Percentiles rank a stretch among this genome's conserved stretches.
Conservation (phyloP, 164 flowering plant genomes). For the Annona cherimola region DNA sequence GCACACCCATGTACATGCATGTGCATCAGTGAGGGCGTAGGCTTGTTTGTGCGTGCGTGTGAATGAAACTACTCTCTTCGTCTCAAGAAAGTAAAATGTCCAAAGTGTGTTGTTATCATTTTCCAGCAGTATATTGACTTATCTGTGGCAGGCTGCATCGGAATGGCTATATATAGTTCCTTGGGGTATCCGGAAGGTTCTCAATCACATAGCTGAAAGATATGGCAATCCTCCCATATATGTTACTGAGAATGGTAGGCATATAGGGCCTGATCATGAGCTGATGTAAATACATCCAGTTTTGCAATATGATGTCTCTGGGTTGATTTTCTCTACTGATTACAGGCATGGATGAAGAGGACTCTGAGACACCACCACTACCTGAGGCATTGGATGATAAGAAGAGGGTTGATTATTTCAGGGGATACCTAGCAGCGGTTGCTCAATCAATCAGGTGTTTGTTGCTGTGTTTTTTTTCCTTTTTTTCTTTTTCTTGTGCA, state of each 20-base stretch:
- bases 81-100: background rate
- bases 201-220: conserved; percentile 51
- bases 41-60: background rate
- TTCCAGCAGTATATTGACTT: background rate
- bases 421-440: conserved; percentile 71
- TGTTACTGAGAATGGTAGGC: conserved; percentile 76
- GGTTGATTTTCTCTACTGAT: background rate
- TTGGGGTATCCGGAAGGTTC: conserved; percentile 76
- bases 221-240: conserved; percentile 62
- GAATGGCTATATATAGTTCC: conserved; percentile 91
- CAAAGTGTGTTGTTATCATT: background rate
- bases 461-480: background rate
- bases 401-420: conserved; percentile 57
- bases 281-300: background rate
- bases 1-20: background rate
- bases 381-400: conserved; percentile 79
- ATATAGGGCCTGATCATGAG: background rate
- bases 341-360: conserved; percentile 95
- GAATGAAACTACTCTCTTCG: background rate
- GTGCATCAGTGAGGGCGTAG: background rate
- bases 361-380: conserved; percentile 37
- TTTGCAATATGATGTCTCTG: background rate
- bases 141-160: conserved; percentile 78
- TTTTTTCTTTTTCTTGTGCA: background rate
- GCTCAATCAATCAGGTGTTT: conserved; percentile 66